phyloP scores from a whole-genome alignment of 208 protist genomes.

The Ichthyophonus hoferi region DNA sequence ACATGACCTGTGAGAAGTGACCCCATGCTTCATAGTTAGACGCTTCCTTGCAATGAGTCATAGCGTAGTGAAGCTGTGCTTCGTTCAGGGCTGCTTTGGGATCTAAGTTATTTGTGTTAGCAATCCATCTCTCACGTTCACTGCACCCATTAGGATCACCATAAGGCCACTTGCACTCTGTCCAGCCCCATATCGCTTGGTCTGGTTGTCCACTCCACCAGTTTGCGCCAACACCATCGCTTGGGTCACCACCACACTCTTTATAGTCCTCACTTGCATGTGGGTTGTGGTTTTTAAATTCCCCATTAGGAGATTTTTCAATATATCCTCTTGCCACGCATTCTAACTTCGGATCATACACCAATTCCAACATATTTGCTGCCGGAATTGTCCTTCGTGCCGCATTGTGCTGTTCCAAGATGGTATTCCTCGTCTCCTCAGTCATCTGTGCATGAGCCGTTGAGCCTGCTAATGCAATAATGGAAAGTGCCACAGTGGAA shows the following conservation, averaged over 20 bases:
- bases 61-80: background rate
- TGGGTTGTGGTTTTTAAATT: background rate
- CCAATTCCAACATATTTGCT: background rate
- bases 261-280: background rate
- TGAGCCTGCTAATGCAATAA: no score
- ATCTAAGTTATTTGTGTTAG: background rate
- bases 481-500: no score
- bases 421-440: background rate
- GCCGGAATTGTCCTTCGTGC: background rate
- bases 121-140: background rate
- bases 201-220: background rate
- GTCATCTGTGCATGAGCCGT: no score
- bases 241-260: background rate
- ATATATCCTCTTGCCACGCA: background rate
- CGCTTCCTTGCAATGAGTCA: background rate
- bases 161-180: background rate
- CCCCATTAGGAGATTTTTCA: background rate
- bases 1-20: background rate
- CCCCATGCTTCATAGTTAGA: background rate
- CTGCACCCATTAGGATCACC: background rate
- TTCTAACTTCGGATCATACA: background rate
- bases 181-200: background rate
- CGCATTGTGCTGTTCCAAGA: no score
- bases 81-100: no score
- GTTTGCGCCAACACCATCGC: background rate